Conservation (phyloP, 2,329 filamentous ascomycete genomes). For the Claviceps capensis region DNA sequence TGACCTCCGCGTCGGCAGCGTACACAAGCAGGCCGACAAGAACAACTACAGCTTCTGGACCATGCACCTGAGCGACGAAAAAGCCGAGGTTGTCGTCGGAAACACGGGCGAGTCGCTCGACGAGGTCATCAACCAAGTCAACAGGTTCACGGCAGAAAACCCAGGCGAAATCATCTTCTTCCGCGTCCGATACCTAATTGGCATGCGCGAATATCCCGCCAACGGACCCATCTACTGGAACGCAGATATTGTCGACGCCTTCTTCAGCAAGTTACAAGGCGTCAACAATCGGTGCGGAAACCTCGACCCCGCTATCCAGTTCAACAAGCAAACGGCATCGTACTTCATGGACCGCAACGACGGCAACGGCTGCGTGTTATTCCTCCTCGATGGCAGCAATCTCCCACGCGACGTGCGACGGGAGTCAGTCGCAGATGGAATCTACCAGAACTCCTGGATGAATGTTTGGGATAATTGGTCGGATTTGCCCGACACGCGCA, state of each 20-base stretch:
- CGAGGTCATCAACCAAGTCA: conserved; percentile 29
- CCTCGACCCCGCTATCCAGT: conserved; percentile 10
- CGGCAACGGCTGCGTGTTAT: conserved; percentile 20
- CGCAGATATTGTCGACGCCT: conserved; percentile 24
- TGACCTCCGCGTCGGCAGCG: conserved; percentile 28
- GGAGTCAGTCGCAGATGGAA: conserved; percentile 15
- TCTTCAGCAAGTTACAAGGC: conserved; percentile 26
- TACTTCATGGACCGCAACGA: conserved; percentile 19
- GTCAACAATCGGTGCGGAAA: conserved; percentile 27
- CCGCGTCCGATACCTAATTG: conserved; percentile 27
- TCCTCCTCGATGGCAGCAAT: conserved; percentile 15
- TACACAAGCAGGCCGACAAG: conserved; percentile 9
- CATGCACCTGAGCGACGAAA: conserved; percentile 26
- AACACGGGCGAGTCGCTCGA: conserved; percentile 30
- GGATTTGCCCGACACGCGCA: conserved; percentile 13
- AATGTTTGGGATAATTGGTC: conserved; percentile 18
- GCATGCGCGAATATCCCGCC: conserved; percentile 22
- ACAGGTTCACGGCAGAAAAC: conserved; percentile 29
- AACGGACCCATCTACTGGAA: conserved; percentile 19
- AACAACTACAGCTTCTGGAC: conserved; percentile 22
- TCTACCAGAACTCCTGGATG: conserved; percentile 15
- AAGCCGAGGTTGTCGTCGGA: conserved; percentile 23
- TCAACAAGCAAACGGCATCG: conserved; percentile 14
- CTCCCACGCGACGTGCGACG: conserved; percentile 9
- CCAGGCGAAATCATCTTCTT: conserved; percentile 32